phyloP scores from a whole-genome alignment of 2,329 filamentous ascomycete species.

The Zopfia rhizophila region DNA sequence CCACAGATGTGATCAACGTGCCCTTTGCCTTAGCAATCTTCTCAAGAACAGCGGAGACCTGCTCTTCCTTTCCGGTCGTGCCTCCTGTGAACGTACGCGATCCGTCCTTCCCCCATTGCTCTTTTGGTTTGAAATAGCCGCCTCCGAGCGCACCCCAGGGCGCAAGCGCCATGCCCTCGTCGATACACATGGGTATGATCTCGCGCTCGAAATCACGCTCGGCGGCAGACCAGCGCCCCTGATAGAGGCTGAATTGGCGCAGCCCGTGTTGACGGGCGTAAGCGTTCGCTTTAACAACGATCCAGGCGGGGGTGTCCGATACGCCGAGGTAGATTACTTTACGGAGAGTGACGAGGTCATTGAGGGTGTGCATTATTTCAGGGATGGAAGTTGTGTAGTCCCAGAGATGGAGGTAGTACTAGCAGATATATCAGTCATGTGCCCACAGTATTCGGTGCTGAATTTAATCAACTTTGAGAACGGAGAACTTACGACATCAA shows the following conservation, averaged over 20 bases:
- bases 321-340: constrained; percentile 59
- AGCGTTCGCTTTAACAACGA: constrained; percentile 40
- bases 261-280: constrained; percentile 55
- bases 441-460: constrained; percentile 45
- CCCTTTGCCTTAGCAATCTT: constrained; percentile 68
- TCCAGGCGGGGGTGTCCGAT: constrained; percentile 56
- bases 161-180: constrained; percentile 55
- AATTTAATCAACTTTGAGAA: constrained; percentile 48
- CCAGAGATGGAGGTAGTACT: constrained; percentile 54
- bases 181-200: constrained; percentile 56
- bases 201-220: constrained; percentile 58
- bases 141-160: constrained; percentile 66
- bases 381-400: constrained; percentile 55
- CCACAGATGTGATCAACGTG: constrained; percentile 67
- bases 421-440: constrained; percentile 6
- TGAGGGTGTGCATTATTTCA: constrained; percentile 57
- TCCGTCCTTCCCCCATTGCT: constrained; percentile 58
- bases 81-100: constrained; percentile 55
- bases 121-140: constrained; percentile 55
- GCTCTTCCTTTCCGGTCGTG: constrained; percentile 59
- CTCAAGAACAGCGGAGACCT: constrained; percentile 67
- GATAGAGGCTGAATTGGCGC: constrained; percentile 53
- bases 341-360: constrained; percentile 53
- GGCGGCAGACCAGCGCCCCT: constrained; percentile 55
- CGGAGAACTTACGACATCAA: constrained; percentile 60